phyloP scores from a whole-genome alignment of 495 filamentous ascomycete genomes.

The Cladorrhinum samala region DNA sequence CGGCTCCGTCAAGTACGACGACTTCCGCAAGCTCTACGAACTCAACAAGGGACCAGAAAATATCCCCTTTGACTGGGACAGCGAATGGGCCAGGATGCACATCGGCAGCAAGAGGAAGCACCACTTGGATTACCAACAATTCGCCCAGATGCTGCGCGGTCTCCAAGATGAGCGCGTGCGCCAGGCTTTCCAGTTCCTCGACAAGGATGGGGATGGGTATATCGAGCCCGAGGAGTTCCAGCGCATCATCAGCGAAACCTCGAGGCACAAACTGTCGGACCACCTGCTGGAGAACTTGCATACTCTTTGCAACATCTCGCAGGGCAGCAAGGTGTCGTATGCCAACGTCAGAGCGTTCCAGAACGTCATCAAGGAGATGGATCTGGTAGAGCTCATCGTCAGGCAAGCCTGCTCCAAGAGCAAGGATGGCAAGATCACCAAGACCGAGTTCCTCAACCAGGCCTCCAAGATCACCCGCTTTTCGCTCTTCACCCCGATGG shows the following conservation, averaged over 20 bases:
- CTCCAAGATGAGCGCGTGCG: conserved; percentile 92
- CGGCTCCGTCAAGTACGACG: conserved; percentile 79
- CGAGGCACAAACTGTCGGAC: conserved; percentile 95
- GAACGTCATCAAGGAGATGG: conserved; percentile 96
- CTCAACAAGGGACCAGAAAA: conserved; percentile 71
- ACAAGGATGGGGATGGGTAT: conserved; percentile 93
- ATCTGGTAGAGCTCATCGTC: conserved; percentile 87
- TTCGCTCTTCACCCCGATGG: conserved; percentile 94
- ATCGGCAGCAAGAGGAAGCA: conserved; percentile 80
- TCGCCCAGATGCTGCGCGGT: conserved; percentile 95
- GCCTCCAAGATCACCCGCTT: conserved; percentile 85
- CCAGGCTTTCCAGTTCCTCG: conserved; percentile 88
- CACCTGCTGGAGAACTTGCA: conserved; percentile 90
- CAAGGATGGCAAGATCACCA: conserved; percentile 83
- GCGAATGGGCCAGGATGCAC: conserved; percentile 94
- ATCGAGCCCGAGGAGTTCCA: conserved; percentile 96
- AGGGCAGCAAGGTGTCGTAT: conserved; percentile 90
- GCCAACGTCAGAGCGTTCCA: conserved; percentile 96
- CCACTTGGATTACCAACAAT: conserved; percentile 90
- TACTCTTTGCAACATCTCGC: conserved; percentile 89
- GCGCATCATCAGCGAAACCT: conserved; percentile 87
- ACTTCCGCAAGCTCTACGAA: conserved; percentile 75
- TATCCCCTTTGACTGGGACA: conserved; percentile 95
- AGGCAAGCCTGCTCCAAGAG: conserved; percentile 80
- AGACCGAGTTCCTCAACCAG: conserved; percentile 91